Evolutionary conservation across 1,284 basidiomycete species (phyloP).

Genomic region (Irpex sp.): DNA sequence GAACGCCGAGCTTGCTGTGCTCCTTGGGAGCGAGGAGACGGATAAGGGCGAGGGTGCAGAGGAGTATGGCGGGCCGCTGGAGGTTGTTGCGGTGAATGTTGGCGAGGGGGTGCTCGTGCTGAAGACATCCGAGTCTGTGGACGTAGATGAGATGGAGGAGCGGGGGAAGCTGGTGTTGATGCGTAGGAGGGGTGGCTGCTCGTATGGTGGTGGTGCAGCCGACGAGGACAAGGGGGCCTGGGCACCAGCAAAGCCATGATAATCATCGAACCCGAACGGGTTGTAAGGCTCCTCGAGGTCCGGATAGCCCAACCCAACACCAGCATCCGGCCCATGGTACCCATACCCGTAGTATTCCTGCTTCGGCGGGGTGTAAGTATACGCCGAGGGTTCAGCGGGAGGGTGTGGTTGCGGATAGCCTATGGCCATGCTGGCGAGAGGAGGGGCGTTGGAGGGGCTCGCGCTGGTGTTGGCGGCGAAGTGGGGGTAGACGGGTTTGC

Average conservation of each 20-base stretch:
- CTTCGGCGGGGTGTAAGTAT: too few species aligned
- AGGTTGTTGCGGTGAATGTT: background rate
- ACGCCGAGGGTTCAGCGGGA: conserved; percentile 9
- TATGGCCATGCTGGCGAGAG: conserved; percentile 25
- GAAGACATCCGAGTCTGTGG: background rate
- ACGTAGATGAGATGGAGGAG: background rate
- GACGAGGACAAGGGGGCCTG: conserved; percentile 4
- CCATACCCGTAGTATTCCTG: too few species aligned
- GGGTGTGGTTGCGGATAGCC: conserved; percentile 31
- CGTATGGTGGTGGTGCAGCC: conserved; percentile 11
- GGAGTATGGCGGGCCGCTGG: background rate
- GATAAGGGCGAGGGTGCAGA: conserved; percentile 12
- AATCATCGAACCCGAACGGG: background rate
- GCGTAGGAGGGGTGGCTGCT: background rate
- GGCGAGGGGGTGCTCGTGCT: background rate
- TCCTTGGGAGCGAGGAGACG: conserved; percentile 11
- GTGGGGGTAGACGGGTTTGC: conserved; percentile 19
- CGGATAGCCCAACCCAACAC: background rate
- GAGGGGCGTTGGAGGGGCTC: conserved; percentile 3
- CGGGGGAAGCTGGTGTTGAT: conserved; percentile 1
- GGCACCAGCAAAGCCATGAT: background rate
- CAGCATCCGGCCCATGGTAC: too few species aligned
- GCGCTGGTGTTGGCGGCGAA: conserved; percentile 3
- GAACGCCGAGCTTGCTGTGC: conserved; percentile 11
- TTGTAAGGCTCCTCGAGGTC: background rate